Evolutionary conservation across 305 asterid species (phyloP).

Genomic region (Fraxinus xanthoxyloides): DNA sequence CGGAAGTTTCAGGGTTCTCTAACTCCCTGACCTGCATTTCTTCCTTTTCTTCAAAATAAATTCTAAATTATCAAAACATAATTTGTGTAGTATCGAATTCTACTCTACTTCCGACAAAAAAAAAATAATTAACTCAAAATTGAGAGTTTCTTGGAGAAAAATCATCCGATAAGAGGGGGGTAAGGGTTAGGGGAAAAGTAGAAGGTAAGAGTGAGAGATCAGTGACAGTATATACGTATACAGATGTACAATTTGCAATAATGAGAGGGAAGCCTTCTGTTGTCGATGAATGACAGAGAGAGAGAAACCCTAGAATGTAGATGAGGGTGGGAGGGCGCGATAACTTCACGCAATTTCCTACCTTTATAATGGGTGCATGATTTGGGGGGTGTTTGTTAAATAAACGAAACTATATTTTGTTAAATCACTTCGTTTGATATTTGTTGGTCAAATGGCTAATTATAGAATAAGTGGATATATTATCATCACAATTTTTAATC

Average conservation of each 20-base stretch:
- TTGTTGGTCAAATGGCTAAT: too few species aligned
- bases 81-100: not conserved
- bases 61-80: not conserved
- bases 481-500: too few species aligned
- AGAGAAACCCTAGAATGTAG: constrained; percentile 62
- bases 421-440: too few species aligned
- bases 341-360: not conserved
- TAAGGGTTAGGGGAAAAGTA: not conserved
- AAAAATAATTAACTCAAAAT: not conserved
- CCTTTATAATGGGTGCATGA: not conserved
- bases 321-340: constrained; percentile 5
- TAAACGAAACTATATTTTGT: not conserved
- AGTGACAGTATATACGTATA: not conserved
- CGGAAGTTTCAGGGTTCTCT: constrained; percentile 34
- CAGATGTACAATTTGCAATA: not conserved
- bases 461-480: too few species aligned
- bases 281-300: not conserved
- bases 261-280: constrained; percentile 20
- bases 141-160: not conserved
- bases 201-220: constrained; percentile 9
- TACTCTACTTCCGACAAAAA: not conserved
- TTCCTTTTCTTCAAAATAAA: constrained; percentile 20
- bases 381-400: not conserved
- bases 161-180: not conserved
- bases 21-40: constrained; percentile 50